Evolutionary conservation across 1,139 yeast species (phyloP).

Genomic region (Saccharomyces hybrid): DNA sequence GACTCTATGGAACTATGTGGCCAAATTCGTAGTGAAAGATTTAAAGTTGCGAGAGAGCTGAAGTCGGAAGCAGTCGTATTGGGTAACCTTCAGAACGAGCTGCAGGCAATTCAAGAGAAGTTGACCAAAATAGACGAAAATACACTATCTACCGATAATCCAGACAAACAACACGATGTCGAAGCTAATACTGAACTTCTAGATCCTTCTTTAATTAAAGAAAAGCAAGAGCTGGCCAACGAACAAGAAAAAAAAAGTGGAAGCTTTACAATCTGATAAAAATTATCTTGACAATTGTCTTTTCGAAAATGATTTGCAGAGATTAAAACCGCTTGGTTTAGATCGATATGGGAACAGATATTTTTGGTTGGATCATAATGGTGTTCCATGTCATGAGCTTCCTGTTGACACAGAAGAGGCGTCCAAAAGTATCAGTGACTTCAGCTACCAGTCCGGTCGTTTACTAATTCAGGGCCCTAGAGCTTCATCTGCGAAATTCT

Average conservation of each 20-base stretch:
- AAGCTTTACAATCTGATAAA: conserved; percentile 42
- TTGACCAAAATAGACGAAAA: conserved; percentile 4
- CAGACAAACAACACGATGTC: background rate
- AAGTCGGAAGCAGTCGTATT: conserved; percentile 14
- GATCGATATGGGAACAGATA: conserved; percentile 81
- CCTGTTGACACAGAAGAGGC: conserved; percentile 60
- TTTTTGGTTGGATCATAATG: conserved; percentile 93
- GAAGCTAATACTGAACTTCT: conserved; percentile 2
- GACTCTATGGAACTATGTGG: conserved; percentile 29
- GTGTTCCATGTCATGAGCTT: conserved; percentile 60
- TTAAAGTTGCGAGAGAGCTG: conserved; percentile 23
- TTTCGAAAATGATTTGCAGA: conserved; percentile 66
- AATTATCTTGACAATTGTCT: conserved; percentile 48
- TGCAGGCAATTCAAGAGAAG: conserved; percentile 3
- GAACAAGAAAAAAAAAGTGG: conserved; percentile 29
- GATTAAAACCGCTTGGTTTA: conserved; percentile 70
- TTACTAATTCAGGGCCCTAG: conserved; percentile 93
- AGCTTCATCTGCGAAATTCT: conserved; percentile 47
- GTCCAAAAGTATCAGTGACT: conserved; percentile 33
- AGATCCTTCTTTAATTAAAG: conserved; percentile 37
- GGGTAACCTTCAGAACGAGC: conserved; percentile 7
- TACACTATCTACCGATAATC: conserved; percentile 33
- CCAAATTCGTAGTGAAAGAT: conserved; percentile 31
- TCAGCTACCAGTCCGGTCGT: conserved; percentile 54
- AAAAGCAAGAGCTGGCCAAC: conserved; percentile 3